Base-by-base conservation (phyloP, 1,139 yeast species). In the Kurtzmaniella quercitrusa region DNA sequence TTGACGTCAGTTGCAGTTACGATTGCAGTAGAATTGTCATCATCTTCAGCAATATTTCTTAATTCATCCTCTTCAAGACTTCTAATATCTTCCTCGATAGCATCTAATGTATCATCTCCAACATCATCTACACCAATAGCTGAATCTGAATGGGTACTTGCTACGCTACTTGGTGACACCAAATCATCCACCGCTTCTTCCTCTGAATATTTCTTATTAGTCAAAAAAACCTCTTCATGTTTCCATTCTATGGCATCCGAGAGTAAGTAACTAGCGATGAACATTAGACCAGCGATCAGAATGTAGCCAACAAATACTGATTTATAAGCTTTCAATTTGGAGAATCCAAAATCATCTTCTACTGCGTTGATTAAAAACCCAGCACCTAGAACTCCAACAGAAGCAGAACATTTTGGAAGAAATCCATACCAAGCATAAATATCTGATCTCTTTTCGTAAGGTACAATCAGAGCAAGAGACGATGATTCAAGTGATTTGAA, bases 371-470 rank as follows among this genome's bases (percentile, higher is more conserved):
- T 57, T 23, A 65, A 45, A 18, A 44, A 40, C 1, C 77, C 76
- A 41, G 65, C 62, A 2, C 55, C 37, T 3, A 63, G 52, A 2
- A 70, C 59, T 0, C 75, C 76, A 10, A 68, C 21, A 0, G 75
- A 73, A n/a, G 63, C 60, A 42, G 68, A 62, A 29, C 67, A 57
- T 16, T 60, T 54, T 0, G 74, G 75, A 39, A 66, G 54, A 46
- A 71, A 69, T 2, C 65, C 63, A 48, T 70, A 69, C 75, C 75
- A 70, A 2, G 73, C 65, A 49, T 66, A 71, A 25, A 67, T 58
- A 51, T 71, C 77, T 0, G 75, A 66, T 43, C 74, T 53, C 19
- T 65, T 55, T 8, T 55, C 53, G 11, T 55, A 48, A 3, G 57
- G 53, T 1, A 62, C 61, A 48, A 70, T 56, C 11, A 68, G 60